Evolutionary conservation across 257 asterid species (phyloP), one percentile per base, ranked within the genome.

Genomic region (Striga asiatica): DNA sequence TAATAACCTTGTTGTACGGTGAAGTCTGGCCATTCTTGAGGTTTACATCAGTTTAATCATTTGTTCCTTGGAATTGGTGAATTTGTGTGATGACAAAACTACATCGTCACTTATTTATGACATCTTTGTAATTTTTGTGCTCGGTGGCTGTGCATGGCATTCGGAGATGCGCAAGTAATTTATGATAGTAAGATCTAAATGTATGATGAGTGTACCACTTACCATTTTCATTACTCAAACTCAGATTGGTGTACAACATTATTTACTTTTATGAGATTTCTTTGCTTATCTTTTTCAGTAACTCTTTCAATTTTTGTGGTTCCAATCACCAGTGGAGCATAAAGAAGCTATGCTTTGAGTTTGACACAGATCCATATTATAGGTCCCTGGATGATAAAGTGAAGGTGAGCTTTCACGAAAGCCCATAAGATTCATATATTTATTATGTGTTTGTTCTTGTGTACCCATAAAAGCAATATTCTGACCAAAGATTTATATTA

Each of bases 291-390:
- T 57, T 50, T 54, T 74, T 14, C 56, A 20, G 23, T 54, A 2
- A 34, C 48, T 38, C 24, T 16, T 16, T 50, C 60, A 3, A 31
- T 51, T 38, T 58, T 10, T 74, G 66, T n/a, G n/a, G n/a, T n/a
- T n/a, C n/a, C n/a, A 57, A 46, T 32, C 58, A 22, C 25, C 80
- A 91, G 98, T 91, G 98, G 98, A 70, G 70, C 65, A 82, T 91
- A 71, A 78, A 61, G 58, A 87, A 75, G 81, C 83, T 91, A 21
- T 91, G 96, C 67, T 91, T 77, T 65, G 98, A 91, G 76, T 82
- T 80, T 45, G 95, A 87, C 68, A 75, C 94, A 0, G 98, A 91
- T n/a, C 96, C 95, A 10, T 84, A 91, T 54, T 87, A 91, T 73
- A 94, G 66, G 60, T 81, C 78, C 58, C 69, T 91, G 75, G 87